Base-by-base conservation (phyloP, 177 flowering plant species). In the Vitis hybrid region DNA sequence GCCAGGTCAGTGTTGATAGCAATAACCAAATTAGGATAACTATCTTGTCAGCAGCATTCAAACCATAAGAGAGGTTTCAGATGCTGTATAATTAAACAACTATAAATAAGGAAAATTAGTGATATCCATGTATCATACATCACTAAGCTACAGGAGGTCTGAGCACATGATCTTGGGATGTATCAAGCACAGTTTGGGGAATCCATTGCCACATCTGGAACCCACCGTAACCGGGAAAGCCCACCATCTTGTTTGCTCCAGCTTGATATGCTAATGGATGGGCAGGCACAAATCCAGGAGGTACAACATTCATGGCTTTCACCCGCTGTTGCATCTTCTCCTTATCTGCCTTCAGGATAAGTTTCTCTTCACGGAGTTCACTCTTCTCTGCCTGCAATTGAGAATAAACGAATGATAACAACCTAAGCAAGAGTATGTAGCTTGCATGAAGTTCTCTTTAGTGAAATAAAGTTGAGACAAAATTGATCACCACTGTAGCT, bases 71-170 rank as follows among this genome's bases (percentile, higher is more conserved):
- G 3, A 27, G 30, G 30, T 27, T 27, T 27, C 30, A 40, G 7
- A 40, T 40, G 8, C 46, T 40, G 6, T 40, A 40, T 40, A 40
- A 40, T 40, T 40, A 40, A 40, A 40, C 46, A 40, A 27, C 30
- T 27, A 0, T 27, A 27, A 27, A 27, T 27, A 27, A 40, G 46
- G 46, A 40, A 40, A 40, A 7, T 40, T 40, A 40, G 46, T 40
- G 8, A 7, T 5, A 40, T 40, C 46, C 46, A 7, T 40, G 8
- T 40, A 40, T 40, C 46, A 40, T 40, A 1, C 46, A 40, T 40
- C 6, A 72, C 72, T 82, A 91, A 18, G 97, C 97, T 14, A 88
- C 93, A 50, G 93, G 97, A 21, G 92, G 89, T 85, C 93, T 83
- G 72, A 82, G 91, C 68, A 82, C 85, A 69, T 85, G 91, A 83